phyloP scores from a whole-genome alignment of 1,284 basidiomycete genomes.

The Boletellus sp. region DNA sequence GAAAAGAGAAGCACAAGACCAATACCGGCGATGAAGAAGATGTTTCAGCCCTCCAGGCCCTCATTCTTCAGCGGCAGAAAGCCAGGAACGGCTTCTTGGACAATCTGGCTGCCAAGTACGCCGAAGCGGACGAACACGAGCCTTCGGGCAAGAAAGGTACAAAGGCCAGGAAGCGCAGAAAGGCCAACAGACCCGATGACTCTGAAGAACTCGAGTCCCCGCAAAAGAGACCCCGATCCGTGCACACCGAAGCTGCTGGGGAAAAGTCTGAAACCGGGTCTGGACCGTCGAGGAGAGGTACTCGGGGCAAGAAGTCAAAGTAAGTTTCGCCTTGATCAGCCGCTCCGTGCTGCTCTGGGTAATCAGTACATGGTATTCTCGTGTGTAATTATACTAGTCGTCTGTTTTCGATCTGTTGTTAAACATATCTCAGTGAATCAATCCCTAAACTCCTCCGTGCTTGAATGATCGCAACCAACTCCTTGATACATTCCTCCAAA shows the following conservation, averaged over 20 bases:
- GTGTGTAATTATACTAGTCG: constrained; percentile 7
- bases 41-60: constrained; percentile 69
- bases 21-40: constrained; percentile 55
- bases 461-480: constrained; percentile 84
- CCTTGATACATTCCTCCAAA: constrained; percentile 93
- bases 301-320: constrained; percentile 34
- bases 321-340: constrained; percentile 2
- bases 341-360: not conserved
- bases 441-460: constrained; percentile 84
- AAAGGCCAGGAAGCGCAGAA: constrained; percentile 57
- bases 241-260: constrained; percentile 56
- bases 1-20: constrained; percentile 53
- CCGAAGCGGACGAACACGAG: constrained; percentile 39
- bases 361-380: not conserved
- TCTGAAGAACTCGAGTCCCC: constrained; percentile 43
- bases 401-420: constrained; percentile 17
- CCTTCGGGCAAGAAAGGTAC: constrained; percentile 35
- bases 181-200: constrained; percentile 26
- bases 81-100: constrained; percentile 73
- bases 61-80: constrained; percentile 79
- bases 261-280: constrained; percentile 66
- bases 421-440: constrained; percentile 76
- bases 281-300: constrained; percentile 47
- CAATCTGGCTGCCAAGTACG: constrained; percentile 80
- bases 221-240: constrained; percentile 45